A percentile compares a stretch with the other conserved stretches of the same genome.
These are phyloP conservation scores for Entonaema liquescens DNA, from an alignment of 495 filamentous ascomycete species.

Conservation along the genomic window DNA sequence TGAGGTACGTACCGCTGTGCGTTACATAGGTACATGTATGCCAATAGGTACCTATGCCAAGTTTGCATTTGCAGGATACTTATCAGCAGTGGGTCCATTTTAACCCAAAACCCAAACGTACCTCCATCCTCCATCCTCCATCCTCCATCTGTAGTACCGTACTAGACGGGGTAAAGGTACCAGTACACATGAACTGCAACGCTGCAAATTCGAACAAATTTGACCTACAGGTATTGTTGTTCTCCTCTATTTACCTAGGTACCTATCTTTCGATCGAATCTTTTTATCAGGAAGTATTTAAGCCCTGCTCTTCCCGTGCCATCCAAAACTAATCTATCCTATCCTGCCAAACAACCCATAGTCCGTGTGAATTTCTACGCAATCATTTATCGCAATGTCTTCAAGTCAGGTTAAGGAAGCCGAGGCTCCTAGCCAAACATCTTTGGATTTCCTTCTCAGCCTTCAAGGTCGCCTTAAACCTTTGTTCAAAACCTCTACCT, in stretches of 20 bases:
- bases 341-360: background rate
- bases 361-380: background rate
- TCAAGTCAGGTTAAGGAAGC: background rate
- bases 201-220: background rate
- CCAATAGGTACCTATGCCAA: no score
- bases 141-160: background rate
- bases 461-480: background rate
- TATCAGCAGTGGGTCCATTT: no score
- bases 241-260: background rate
- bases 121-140: no score
- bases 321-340: background rate
- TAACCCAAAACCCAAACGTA: no score
- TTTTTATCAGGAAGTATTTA: background rate
- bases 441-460: background rate
- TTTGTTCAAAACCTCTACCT: background rate
- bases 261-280: background rate
- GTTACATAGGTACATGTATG: no score
- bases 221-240: background rate
- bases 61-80: no score
- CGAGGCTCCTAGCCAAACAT: background rate
- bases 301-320: background rate
- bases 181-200: background rate
- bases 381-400: background rate
- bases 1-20: no score
- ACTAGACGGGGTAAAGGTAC: background rate